These are phyloP conservation scores for Tremellales sp. DNA, from an alignment of 1,284 basidiomycete species.

Conservation along the genomic window DNA sequence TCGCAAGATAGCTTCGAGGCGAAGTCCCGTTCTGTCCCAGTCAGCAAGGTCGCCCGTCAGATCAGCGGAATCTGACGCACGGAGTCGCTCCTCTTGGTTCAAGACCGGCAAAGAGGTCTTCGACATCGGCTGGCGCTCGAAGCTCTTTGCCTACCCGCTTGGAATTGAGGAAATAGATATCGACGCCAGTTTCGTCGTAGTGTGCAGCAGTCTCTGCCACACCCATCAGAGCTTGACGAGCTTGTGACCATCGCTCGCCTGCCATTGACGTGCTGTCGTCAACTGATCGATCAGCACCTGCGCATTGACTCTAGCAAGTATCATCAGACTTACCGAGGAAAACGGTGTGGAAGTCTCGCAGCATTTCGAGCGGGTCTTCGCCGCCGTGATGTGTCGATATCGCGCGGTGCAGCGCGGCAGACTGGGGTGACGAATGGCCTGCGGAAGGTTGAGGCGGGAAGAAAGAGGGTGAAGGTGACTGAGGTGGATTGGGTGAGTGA, in stretches of 20 bases:
- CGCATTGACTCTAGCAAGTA: not conserved
- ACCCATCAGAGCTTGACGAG: constrained; percentile 33
- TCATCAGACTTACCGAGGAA: constrained; percentile 34
- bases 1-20: constrained; percentile 38
- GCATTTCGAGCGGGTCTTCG: constrained; percentile 37
- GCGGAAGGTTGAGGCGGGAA: constrained; percentile 2
- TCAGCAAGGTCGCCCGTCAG: too few species aligned
- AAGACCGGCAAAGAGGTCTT: constrained; percentile 42
- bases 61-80: constrained; percentile 26
- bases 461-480: constrained; percentile 10
- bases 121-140: constrained; percentile 37
- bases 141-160: constrained; percentile 42
- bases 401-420: not conserved
- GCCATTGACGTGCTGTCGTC: constrained; percentile 43
- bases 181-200: constrained; percentile 43
- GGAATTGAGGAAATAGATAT: constrained; percentile 46
- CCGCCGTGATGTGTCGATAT: constrained; percentile 7
- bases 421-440: not conserved
- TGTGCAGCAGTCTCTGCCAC: constrained; percentile 37
- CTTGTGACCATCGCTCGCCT: constrained; percentile 41
- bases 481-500: not conserved
- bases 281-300: constrained; percentile 11
- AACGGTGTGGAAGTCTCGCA: constrained; percentile 44
- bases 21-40: constrained; percentile 30
- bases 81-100: constrained; percentile 40